Conservation (phyloP, 805 yeast species). For the Yarrowia keelungensis region DNA sequence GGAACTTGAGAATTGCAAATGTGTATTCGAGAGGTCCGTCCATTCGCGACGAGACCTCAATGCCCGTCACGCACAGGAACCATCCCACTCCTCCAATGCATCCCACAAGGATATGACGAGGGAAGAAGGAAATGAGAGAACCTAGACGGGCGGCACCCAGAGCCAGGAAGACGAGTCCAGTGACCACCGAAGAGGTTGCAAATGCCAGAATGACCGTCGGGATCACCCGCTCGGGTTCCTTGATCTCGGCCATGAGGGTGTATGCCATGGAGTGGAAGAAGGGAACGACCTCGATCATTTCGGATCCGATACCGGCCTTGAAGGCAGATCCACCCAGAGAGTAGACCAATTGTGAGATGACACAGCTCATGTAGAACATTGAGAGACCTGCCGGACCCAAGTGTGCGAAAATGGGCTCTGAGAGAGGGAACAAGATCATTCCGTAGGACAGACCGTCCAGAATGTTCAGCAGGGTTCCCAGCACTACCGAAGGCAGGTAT, state of each 20-base stretch:
- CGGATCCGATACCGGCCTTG: constrained; percentile 91
- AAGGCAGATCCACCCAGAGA: constrained; percentile 92
- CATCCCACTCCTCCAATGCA: constrained; percentile 99
- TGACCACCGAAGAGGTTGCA: constrained; percentile 80
- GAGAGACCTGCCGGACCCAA: constrained; percentile 90
- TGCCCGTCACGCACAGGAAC: constrained; percentile 85
- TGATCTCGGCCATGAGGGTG: constrained; percentile 63
- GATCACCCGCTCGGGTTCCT: constrained; percentile 58
- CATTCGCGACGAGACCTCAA: constrained; percentile 86
- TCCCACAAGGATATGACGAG: constrained; percentile 93
- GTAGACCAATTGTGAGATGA: constrained; percentile 86
- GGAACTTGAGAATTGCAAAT: constrained; percentile 53
- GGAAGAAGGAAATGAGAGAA: constrained; percentile 90
- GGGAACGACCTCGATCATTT: constrained; percentile 99
- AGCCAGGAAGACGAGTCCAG: constrained; percentile 79
- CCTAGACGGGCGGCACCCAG: constrained; percentile 86
- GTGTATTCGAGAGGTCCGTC: constrained; percentile 76
- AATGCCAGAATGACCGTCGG: constrained; percentile 89
- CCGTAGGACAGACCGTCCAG: constrained; percentile 95
- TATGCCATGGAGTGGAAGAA: constrained; percentile 95
- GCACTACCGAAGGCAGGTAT: constrained; percentile 78
- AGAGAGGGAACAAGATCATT: constrained; percentile 94
- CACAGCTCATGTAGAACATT: constrained; percentile 90
- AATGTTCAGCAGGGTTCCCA: constrained; percentile 85
- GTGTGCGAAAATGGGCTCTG: constrained; percentile 74